A percentile compares a stretch with the other conserved stretches of the same genome.
Conservation (phyloP, 768 basidiomycete species). For the Leccinum arenicola region DNA sequence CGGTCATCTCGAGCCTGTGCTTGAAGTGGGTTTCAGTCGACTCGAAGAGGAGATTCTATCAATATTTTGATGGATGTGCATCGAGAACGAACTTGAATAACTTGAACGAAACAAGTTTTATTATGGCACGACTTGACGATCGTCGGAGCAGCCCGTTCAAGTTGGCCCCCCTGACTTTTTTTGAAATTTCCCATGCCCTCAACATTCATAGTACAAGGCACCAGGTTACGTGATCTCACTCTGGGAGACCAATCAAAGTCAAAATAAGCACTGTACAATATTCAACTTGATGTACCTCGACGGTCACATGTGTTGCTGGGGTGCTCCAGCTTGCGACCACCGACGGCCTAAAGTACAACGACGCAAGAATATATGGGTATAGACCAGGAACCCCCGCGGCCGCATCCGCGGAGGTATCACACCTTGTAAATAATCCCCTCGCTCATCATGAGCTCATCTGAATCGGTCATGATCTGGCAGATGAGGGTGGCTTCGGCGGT, state of each 20-base stretch:
- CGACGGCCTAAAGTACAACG: background rate
- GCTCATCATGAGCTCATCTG: slow-evolving; percentile 78
- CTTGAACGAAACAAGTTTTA: background rate
- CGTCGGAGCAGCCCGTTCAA: too few species aligned
- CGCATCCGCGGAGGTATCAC: slow-evolving; percentile 31
- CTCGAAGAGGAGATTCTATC: background rate
- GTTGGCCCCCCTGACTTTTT: too few species aligned
- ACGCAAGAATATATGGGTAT: background rate
- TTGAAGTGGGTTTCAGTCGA: background rate
- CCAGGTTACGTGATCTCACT: too few species aligned
- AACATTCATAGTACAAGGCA: too few species aligned
- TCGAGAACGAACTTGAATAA: background rate
- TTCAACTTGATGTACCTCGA: too few species aligned
- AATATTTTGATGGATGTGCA: background rate
- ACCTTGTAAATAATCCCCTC: slow-evolving; percentile 87
- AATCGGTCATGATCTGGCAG: slow-evolving; percentile 71
- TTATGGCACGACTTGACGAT: too few species aligned
- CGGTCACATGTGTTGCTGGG: background rate
- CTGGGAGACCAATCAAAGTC: too few species aligned
- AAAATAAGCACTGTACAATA: too few species aligned
- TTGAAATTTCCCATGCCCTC: too few species aligned
- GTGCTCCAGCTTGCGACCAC: background rate
- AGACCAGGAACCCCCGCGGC: background rate
- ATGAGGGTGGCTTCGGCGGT: slow-evolving; percentile 75
- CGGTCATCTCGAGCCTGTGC: too few species aligned